These are phyloP conservation scores for Ophiostoma novo-ulmi DNA, from an alignment of 2,329 filamentous ascomycete species.

Conservation along the genomic window DNA sequence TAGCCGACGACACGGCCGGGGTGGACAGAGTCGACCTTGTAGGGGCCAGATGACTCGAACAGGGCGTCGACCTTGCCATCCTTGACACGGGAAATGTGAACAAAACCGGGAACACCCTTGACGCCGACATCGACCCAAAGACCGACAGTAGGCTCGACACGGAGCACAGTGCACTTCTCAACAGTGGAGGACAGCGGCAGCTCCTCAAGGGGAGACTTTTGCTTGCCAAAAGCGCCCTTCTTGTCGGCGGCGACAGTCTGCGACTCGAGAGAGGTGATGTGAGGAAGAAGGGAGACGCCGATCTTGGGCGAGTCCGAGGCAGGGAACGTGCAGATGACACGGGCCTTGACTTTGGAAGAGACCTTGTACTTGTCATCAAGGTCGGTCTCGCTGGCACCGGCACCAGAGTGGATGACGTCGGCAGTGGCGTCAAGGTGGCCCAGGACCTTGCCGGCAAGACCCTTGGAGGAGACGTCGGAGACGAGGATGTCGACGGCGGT, in stretches of 20 bases:
- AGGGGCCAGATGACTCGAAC: slow-evolving; percentile 69
- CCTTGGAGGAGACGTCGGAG: slow-evolving; percentile 65
- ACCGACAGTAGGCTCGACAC: slow-evolving; percentile 74
- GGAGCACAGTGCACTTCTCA: slow-evolving; percentile 70
- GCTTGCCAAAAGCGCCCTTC: not conserved
- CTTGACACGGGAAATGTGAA: slow-evolving; percentile 88
- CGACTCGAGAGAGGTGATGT: slow-evolving; percentile 59
- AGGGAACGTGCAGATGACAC: slow-evolving; percentile 84
- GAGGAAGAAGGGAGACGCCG: slow-evolving; percentile 82
- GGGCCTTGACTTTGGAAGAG: slow-evolving; percentile 76
- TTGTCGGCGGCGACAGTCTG: slow-evolving; percentile 27
- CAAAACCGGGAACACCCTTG: slow-evolving; percentile 70
- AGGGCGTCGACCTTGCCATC: slow-evolving; percentile 85
- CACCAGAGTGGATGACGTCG: slow-evolving; percentile 82
- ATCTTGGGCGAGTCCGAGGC: slow-evolving; percentile 73
- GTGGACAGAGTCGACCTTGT: slow-evolving; percentile 72
- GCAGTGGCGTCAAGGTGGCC: slow-evolving; percentile 87
- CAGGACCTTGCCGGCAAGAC: slow-evolving; percentile 86
- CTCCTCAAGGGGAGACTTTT: slow-evolving; percentile 47
- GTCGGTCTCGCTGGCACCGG: slow-evolving; percentile 62
- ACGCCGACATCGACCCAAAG: slow-evolving; percentile 71
- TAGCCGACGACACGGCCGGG: slow-evolving; percentile 79
- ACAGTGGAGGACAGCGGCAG: slow-evolving; percentile 70
- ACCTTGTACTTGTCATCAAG: slow-evolving; percentile 74
- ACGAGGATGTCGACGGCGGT: slow-evolving; percentile 83